Percentiles rank a stretch among this genome's conserved stretches.
Evolutionary conservation across 768 basidiomycete genomes (phyloP).

Genomic region (Tulasnella sp.): DNA sequence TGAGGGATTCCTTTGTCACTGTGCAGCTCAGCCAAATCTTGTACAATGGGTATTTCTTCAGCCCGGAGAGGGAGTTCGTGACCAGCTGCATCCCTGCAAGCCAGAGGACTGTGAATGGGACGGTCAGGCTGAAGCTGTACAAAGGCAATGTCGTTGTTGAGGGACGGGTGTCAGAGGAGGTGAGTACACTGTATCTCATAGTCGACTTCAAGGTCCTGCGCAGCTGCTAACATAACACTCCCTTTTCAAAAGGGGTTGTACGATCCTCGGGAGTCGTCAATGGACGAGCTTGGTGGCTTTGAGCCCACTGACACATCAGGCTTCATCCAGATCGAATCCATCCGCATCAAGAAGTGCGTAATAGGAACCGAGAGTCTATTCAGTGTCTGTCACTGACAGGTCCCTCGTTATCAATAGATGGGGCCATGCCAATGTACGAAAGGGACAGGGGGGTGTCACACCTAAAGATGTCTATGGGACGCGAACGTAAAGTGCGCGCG

Average conservation of each 20-base stretch:
- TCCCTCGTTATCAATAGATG: conserved; percentile 38
- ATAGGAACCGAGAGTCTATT: too few species aligned
- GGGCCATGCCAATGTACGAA: conserved; percentile 78
- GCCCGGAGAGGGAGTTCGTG: conserved; percentile 96
- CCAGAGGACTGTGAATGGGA: conserved; percentile 92
- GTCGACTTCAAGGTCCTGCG: background rate
- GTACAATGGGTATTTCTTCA: conserved; percentile 99
- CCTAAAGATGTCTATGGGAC: conserved; percentile 71
- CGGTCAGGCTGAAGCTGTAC: conserved; percentile 83
- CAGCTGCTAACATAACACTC: background rate
- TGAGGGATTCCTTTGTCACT: conserved; percentile 93
- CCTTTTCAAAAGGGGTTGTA: conserved; percentile 59
- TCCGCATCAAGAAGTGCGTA: conserved; percentile 90
- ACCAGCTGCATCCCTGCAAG: conserved; percentile 82
- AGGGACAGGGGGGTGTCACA: conserved; percentile 67
- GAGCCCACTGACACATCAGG: conserved; percentile 91
- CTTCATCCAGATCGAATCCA: conserved; percentile 95
- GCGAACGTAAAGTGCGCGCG: conserved; percentile 29
- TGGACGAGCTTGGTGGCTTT: conserved; percentile 98
- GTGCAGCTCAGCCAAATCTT: conserved; percentile 80
- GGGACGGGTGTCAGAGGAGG: conserved; percentile 81
- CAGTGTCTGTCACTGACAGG: background rate
- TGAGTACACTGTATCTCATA: too few species aligned
- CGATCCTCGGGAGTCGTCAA: conserved; percentile 89
- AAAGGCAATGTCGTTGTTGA: conserved; percentile 94